Evolutionary conservation across 1,284 basidiomycete species (phyloP), one percentile per base, ranked within the genome.

Genomic region (Apiotrichum porosum): DNA sequence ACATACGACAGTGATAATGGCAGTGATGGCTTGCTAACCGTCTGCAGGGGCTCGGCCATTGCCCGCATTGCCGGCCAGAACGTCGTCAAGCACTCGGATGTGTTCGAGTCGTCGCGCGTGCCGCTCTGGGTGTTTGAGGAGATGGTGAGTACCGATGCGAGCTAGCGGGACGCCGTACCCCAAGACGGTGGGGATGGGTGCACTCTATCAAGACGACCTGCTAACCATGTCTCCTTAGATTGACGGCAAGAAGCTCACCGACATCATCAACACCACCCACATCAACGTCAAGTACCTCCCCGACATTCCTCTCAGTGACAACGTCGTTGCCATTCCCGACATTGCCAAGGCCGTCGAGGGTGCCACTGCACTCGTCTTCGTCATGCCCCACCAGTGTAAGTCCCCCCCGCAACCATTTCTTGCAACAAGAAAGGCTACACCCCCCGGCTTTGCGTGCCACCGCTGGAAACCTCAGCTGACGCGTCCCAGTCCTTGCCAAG

Each of bases 291-390:
- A 71, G 54, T 77, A 77, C 57, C 70, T 81, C 4, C 78, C 79
- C 3, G 77, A 75, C 13, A 68, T 80, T 47, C 54, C 69, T 41
- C 66, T 82, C 1, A 74, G 76, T 3, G 71, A 75, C 15, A 79
- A 79, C 52, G 74, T 81, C 26, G 61, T 75, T 3, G 80, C 80
- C 24, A 66, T 77, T 12, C 75, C 79, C 2, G 75, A 77, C 50
- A 57, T 80, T 1, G 58, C 66, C 10, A 73, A 79, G 49, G 74
- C 78, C 1, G 72, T 78, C 43, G 65, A 77, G 44, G 78, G 65
- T 21, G 79, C 79, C 3, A 79, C 78, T 3, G 74, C 77, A 4
- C 60, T 81, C 30, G 74, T 81, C 38, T 80, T 81, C 52, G 80
- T 81, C 31, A 66, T 79, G 48, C 80, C 79, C 33, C 79, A 81